phyloP scores from a whole-genome alignment of 768 basidiomycete genomes.

The Trametes cubensis region DNA sequence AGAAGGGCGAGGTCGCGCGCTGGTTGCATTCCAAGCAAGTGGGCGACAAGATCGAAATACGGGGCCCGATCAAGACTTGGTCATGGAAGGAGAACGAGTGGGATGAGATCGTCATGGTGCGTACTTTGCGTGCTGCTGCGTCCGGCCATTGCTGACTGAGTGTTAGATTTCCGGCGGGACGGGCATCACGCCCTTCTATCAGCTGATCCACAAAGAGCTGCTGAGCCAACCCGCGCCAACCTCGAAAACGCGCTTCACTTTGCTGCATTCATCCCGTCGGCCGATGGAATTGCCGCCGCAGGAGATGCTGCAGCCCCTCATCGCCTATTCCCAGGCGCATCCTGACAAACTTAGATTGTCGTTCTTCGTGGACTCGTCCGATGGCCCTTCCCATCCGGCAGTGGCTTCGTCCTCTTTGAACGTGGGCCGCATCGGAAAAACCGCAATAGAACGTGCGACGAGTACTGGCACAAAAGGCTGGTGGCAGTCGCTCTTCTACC shows the following conservation, averaged over 20 bases:
- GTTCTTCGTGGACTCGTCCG: conserved; percentile 61
- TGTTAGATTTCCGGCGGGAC: conserved; percentile 83
- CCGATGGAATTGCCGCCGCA: conserved; percentile 72
- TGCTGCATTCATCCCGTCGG: conserved; percentile 71
- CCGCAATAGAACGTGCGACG: conserved; percentile 48
- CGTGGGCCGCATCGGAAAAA: conserved; percentile 58
- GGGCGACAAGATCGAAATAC: conserved; percentile 73
- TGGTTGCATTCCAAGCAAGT: conserved; percentile 75
- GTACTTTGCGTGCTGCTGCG: conserved; percentile 21
- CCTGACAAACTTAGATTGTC: conserved; percentile 59
- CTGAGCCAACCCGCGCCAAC: conserved; percentile 26
- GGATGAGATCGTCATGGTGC: conserved; percentile 82
- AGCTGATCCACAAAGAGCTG: conserved; percentile 65
- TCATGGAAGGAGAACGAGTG: conserved; percentile 55
- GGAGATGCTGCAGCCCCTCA: conserved; percentile 56
- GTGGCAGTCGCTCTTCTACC: conserved; percentile 35
- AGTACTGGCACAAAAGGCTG: conserved; percentile 34
- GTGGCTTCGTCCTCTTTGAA: conserved; percentile 35
- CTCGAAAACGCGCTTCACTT: conserved; percentile 59
- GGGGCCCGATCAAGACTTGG: conserved; percentile 78
- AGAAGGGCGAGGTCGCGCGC: conserved; percentile 76
- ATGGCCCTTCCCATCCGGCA: conserved; percentile 25
- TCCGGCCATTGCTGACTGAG: not conserved
- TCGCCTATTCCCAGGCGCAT: conserved; percentile 47
- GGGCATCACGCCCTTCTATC: conserved; percentile 84